These are phyloP conservation scores for Nadsonia starkeyi-henricii DNA, from an alignment of 1,139 yeast genomes.

Conservation along the genomic window DNA sequence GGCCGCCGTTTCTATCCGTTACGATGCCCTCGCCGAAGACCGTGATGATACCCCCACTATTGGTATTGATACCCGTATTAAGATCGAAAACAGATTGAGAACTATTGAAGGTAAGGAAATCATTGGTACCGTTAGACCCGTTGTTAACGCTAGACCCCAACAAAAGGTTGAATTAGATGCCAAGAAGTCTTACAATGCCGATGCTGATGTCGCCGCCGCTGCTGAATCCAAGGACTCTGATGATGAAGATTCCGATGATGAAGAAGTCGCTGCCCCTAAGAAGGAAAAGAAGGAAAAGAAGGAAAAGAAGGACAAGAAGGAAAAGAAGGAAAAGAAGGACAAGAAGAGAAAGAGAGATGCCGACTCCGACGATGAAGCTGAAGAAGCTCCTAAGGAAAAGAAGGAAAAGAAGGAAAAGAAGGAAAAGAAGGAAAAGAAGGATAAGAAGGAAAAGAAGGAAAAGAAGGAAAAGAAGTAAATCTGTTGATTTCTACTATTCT, in stretches of 20 bases:
- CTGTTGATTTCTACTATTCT: neutral
- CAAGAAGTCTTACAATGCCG: constrained; percentile 83
- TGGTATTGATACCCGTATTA: constrained; percentile 83
- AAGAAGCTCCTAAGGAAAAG: constrained; percentile 17
- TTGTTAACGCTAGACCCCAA: constrained; percentile 22
- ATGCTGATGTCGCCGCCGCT: constrained; percentile 24
- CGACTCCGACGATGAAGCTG: constrained; percentile 12
- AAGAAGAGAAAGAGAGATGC: constrained; percentile 13
- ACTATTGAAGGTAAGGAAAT: constrained; percentile 80
- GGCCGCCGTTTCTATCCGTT: constrained; percentile 92
- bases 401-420: constrained; percentile 15
- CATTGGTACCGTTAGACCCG: constrained; percentile 19
- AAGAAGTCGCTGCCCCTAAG: constrained; percentile 7
- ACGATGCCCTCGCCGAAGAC: constrained; percentile 94
- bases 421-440: constrained; percentile 14
- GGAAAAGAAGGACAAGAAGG: constrained; percentile 13
- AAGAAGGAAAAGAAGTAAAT: constrained; percentile 14
- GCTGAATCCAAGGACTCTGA: constrained; percentile 16
- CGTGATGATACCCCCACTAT: constrained; percentile 81
- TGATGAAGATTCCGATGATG: constrained; percentile 15
- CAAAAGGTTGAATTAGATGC: constrained; percentile 75
- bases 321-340: constrained; percentile 17
- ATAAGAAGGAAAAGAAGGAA: constrained; percentile 13
- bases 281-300: constrained; percentile 16
- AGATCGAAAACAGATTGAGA: constrained; percentile 89